Evolutionary conservation across 1,284 basidiomycete genomes (phyloP), one percentile per base, ranked within the genome.

Genomic region (Ceratobasidium sp.): DNA sequence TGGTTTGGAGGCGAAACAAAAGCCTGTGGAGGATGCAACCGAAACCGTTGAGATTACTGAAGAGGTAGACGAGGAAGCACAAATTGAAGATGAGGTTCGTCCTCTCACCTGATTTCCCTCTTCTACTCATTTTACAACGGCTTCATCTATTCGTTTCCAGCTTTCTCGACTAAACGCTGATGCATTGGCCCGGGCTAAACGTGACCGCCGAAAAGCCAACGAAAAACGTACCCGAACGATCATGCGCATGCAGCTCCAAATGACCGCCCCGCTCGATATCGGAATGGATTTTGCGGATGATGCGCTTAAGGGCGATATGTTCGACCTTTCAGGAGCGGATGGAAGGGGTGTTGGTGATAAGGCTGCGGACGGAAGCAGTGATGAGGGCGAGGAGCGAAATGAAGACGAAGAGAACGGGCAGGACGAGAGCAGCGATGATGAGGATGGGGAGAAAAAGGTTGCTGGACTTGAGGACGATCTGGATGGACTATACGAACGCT

Each of bases 251-350:
- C 98, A 99, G 84, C 89, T 99, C 64, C 93, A 96, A 83, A 99
- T 99, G 98, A 96, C 94, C 7, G 96, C 96, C 9, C 98, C 96
- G 33, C 87, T 97, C 82, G 96, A 99, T 80, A 96, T 98, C 80
- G 98, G 97, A 84, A 87, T 99, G 82, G 96, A 99, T 82, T 92
- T 94, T 82, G 88, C 87, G 59, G 96, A 97, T 82, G 86, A 90
- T 15, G 89, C 92, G 12, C 87, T 97, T 9, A 88, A 87, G 23
- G 87, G 87, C 75, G 96, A 98, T 82, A 87, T 97, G 56, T 98
- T 98, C 82, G 95, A 97, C 82, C 88, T 98, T 46, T 90, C 88
- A 64, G 87, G 89, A 61, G 90, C 91, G 15, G 91, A 93, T 83
- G 83, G 84, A 15, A 85, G 87, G 84, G 80, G 86, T 82, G 77